These are phyloP conservation scores for Fusarium subtropicale DNA, from an alignment of 2,329 filamentous ascomycete genomes.

Conservation along the genomic window DNA sequence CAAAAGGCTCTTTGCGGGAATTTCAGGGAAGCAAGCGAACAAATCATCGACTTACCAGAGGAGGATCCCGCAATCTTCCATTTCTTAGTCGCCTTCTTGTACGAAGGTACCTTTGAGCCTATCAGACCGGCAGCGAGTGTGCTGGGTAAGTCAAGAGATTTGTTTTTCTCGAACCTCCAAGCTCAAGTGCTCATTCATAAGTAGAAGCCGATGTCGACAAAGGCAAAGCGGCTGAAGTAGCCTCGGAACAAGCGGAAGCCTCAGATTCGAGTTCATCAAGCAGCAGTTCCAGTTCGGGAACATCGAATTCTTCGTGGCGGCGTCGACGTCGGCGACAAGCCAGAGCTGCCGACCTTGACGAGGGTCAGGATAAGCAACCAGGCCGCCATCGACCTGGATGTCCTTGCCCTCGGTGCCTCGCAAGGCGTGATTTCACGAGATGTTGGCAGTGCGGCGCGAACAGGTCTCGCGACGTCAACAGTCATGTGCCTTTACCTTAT, in stretches of 20 bases:
- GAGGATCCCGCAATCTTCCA: slow-evolving; percentile 64
- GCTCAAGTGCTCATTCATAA: slow-evolving; percentile 15
- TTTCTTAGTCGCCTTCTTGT: slow-evolving; percentile 63
- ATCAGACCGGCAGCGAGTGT: slow-evolving; percentile 58
- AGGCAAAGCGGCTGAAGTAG: slow-evolving; percentile 54
- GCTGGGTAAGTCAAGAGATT: slow-evolving; percentile 48
- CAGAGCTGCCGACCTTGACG: slow-evolving; percentile 26
- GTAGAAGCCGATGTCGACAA: slow-evolving; percentile 51
- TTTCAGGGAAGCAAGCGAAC: slow-evolving; percentile 59
- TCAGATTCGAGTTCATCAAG: slow-evolving; percentile 52
- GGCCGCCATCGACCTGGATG: slow-evolving; percentile 60
- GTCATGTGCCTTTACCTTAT: neutral
- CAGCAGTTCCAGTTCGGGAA: slow-evolving; percentile 36
- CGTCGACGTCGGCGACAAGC: slow-evolving; percentile 32
- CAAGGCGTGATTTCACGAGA: slow-evolving; percentile 33
- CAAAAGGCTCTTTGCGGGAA: slow-evolving; percentile 60
- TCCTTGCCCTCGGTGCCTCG: slow-evolving; percentile 55
- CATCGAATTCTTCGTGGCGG: slow-evolving; percentile 39
- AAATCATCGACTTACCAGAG: slow-evolving; percentile 62
- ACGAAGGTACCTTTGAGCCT: slow-evolving; percentile 60
- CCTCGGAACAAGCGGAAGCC: slow-evolving; percentile 44
- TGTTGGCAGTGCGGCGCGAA: slow-evolving; percentile 45
- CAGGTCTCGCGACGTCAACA: slow-evolving; percentile 26
- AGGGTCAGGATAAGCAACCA: slow-evolving; percentile 55
- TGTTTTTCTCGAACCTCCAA: neutral